A percentile compares a stretch with the other conserved stretches of the same genome.
phyloP scores from a whole-genome alignment of 768 basidiomycete genomes.

The Trametes gibbosa region DNA sequence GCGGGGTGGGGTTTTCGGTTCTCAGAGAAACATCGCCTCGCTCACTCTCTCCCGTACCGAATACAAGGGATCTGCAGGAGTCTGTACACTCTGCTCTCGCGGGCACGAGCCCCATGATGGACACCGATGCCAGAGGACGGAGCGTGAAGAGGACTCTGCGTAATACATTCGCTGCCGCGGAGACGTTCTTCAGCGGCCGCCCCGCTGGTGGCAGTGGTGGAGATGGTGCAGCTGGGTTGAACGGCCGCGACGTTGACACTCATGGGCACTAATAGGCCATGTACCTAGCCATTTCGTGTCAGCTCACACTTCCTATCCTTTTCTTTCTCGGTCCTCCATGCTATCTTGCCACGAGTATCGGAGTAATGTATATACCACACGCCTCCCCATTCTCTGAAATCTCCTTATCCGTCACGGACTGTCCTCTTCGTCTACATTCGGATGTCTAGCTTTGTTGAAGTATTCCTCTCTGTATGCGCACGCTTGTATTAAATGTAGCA shows the following conservation, averaged over 20 bases:
- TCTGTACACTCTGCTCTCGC: conserved; percentile 36
- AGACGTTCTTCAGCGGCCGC: conserved; percentile 64
- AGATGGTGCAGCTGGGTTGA: conserved; percentile 21
- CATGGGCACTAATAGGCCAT: conserved; percentile 15
- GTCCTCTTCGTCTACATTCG: neutral
- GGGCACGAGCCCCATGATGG: conserved; percentile 6
- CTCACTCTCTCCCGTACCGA: conserved; percentile 30
- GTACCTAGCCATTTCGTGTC: neutral
- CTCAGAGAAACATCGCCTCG: conserved; percentile 19
- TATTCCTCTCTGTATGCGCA: conserved; percentile 9
- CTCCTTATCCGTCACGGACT: neutral
- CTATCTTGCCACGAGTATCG: neutral
- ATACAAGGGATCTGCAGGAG: conserved; percentile 41
- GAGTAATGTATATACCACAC: conserved; percentile 3
- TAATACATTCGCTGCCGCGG: conserved; percentile 66
- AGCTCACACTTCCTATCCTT: neutral
- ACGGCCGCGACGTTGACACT: conserved; percentile 21
- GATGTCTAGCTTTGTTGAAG: conserved; percentile 1
- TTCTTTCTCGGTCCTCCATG: neutral
- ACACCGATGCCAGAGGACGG: conserved; percentile 47
- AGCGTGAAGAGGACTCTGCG: conserved; percentile 65
- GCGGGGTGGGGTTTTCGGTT: conserved; percentile 10
- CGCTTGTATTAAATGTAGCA: conserved; percentile 11
- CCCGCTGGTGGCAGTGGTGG: conserved; percentile 12
- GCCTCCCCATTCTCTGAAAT: neutral